phyloP scores from a whole-genome alignment of 352 stramenopile genomes.

The Phytophthora europaea region DNA sequence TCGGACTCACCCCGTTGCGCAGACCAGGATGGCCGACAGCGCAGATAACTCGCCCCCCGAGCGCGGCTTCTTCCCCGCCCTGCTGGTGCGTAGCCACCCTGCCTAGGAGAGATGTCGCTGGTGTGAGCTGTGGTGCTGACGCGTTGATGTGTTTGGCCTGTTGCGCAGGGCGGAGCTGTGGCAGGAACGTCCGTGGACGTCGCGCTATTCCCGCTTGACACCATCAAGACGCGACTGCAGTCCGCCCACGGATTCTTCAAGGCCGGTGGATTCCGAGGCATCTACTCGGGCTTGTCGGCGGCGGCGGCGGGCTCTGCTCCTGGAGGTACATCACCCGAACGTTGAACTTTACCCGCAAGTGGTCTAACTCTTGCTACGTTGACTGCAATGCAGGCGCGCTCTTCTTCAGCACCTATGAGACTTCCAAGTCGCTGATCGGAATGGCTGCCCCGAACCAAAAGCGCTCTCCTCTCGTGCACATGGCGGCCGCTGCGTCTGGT shows the following conservation, averaged over 20 bases:
- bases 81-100: constrained; percentile 51
- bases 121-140: constrained; percentile 8
- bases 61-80: constrained; percentile 73
- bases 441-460: constrained; percentile 66
- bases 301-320: constrained; percentile 93
- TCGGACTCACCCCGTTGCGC: constrained; percentile 1
- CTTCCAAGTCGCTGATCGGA: constrained; percentile 84
- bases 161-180: constrained; percentile 89
- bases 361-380: constrained; percentile 5
- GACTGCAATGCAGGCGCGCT: constrained; percentile 74
- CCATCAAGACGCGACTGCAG: constrained; percentile 99
- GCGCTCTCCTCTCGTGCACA: constrained; percentile 94
- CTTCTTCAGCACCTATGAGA: constrained; percentile 94
- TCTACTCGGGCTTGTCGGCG: constrained; percentile 94
- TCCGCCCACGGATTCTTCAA: constrained; percentile 97
- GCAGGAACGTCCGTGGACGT: constrained; percentile 98
- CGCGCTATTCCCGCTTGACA: constrained; percentile 98
- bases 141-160: constrained; percentile 3
- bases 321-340: constrained; percentile 59
- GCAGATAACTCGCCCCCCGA: constrained; percentile 37
- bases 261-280: constrained; percentile 95
- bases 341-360: neutral
- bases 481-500: constrained; percentile 95
- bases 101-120: neutral
- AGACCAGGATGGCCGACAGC: constrained; percentile 34